Evolutionary conservation across 2,329 filamentous ascomycete genomes (phyloP), one percentile per base, ranked within the genome.

Genomic region (Magnaporthales sp.): DNA sequence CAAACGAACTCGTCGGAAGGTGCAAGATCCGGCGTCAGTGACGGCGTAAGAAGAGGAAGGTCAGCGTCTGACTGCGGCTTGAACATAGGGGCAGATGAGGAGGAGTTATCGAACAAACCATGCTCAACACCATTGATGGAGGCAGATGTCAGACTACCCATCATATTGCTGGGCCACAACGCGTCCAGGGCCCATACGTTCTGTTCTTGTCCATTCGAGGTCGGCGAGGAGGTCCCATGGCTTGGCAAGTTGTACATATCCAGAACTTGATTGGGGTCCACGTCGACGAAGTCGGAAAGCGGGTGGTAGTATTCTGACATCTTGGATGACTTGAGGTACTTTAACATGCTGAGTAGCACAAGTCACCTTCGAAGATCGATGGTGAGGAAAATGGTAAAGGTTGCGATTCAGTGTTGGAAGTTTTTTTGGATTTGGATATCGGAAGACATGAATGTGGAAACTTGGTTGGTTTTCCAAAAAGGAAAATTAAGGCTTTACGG

Each of bases 261-360:
- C 27, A 51, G 19, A n/a, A 60, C 56, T 27, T 60, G 56, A 60
- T 60, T 60, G 56, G 56, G 56, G 24, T 60, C 56, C 24, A 60
- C 56, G 56, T 60, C 56, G 56, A 29, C 26, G 56, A 60, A 60
- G 5, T 60, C 56, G 13, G 56, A 60, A 3, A 60, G 26, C 11
- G 56, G 56, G 29, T 60, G 56, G 15, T 60, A 60, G 56, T 60
- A 60, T 60, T 60, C 56, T 60, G 56, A 27, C 56, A 60, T 60
- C 56, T 27, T 27, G 13, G 56, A 26, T 60, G 56, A 60, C 56
- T 60, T 60, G 24, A 60, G 27, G 27, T 27, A 60, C 56, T 60
- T 60, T 24, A 60, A 60, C 56, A 60, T 60, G 56, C 56, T 60
- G 56, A 26, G 27, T 27, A 60, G 56, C 56, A 27, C 56, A 60